phyloP scores from a whole-genome alignment of 192 early-diverging fungal genomes.

The Coemansia sp. region DNA sequence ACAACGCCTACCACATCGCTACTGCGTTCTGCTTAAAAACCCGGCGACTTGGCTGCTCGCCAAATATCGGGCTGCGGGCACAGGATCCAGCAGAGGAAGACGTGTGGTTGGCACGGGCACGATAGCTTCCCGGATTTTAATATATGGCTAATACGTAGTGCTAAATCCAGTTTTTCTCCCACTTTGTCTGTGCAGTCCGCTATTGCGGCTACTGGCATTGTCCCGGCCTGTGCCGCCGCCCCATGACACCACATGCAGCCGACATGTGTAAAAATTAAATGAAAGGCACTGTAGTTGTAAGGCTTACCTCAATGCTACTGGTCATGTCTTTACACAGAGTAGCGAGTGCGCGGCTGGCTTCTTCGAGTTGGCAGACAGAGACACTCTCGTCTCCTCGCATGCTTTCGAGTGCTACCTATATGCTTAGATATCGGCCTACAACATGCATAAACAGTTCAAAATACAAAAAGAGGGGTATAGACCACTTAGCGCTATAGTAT shows the following conservation, averaged over 20 bases:
- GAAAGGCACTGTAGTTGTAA: background rate
- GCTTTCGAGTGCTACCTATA: background rate
- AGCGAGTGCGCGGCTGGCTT: slow-evolving; percentile 38
- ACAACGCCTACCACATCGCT: too few relatives aligned
- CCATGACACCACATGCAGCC: background rate
- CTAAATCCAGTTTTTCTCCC: background rate
- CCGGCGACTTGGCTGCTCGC: background rate
- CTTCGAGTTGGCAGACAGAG: slow-evolving; percentile 41
- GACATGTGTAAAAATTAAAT: background rate
- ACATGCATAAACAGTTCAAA: background rate
- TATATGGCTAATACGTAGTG: background rate
- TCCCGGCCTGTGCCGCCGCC: background rate
- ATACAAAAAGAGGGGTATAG: background rate
- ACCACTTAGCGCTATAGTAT: background rate
- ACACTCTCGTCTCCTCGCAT: slow-evolving; percentile 41
- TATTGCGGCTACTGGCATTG: background rate
- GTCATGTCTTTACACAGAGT: slow-evolving; percentile 37
- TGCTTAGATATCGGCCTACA: background rate
- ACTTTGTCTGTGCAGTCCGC: background rate
- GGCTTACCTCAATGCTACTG: slow-evolving; percentile 32
- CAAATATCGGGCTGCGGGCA: background rate
- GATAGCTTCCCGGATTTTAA: background rate
- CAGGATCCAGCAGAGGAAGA: too few relatives aligned
- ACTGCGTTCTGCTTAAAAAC: too few relatives aligned
- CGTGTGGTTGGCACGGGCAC: background rate